Evolutionary conservation across 495 filamentous ascomycete genomes (phyloP), one percentile per base, ranked within the genome.

Genomic region (Neurospora sp.): DNA sequence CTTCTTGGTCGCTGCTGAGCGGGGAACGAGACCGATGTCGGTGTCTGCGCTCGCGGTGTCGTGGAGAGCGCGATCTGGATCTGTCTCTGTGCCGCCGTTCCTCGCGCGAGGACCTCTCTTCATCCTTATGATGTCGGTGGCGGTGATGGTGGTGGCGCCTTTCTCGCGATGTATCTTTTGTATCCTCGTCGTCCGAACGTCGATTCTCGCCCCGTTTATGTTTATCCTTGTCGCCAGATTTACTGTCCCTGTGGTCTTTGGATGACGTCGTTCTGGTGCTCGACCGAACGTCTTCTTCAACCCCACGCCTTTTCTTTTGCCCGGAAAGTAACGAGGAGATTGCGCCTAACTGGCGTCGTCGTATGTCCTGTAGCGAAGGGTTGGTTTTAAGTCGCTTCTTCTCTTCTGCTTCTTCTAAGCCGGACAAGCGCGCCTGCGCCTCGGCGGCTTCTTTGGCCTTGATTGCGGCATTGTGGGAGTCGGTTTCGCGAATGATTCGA

Each of bases 401-500:
- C 62, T 82, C 80, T 39, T 84, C 83, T 11, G 80, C 82, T 46
- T 81, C 78, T 35, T 83, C 83, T 37, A 86, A 79, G 38, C 82
- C 77, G 42, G 84, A 80, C 16, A 89, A 82, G 39, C 84, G 85
- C 69, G 76, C 79, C 69, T 85, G 83, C 10, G 85, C 81, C 83
- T 85, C 90, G 78, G 74, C 88, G 46, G 90, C 89, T 79, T 98
- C 95, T 75, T 92, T 97, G 0, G 90, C 93, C 48, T 91, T 88
- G 71, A 98, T 84, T 7, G 94, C 92, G 14, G 92, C 88, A 87
- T 99, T 99, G 81, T 99, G 96, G 71, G 76, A 92, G 74, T 96
- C 92, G 1, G 93, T 95, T 72, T 96, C 92, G 73, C 90, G 91
- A 76, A 99, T 92, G 71, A 98, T 92, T 75, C 96, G 92, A 37